These are phyloP conservation scores for Favolaschia claudopus DNA, from an alignment of 768 basidiomycete species.

Conservation along the genomic window DNA sequence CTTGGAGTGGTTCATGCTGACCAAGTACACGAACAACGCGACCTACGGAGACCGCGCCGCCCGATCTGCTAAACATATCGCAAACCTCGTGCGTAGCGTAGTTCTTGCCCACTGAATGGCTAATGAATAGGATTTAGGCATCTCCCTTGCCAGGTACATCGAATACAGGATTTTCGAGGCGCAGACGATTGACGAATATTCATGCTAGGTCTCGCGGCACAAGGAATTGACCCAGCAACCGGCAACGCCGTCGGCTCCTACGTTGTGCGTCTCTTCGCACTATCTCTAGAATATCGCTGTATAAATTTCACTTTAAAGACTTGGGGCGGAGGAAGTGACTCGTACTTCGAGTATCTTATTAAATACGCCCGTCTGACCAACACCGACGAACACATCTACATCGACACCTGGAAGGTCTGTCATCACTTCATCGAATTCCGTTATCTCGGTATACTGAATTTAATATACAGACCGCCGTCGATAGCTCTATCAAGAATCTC, in stretches of 20 bases:
- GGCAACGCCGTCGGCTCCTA: conserved; percentile 62
- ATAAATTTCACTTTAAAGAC: conserved; percentile 36
- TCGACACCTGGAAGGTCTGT: conserved; percentile 60
- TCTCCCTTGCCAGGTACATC: conserved; percentile 53
- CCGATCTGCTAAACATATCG: neutral
- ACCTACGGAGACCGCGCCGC: conserved; percentile 1
- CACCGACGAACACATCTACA: conserved; percentile 67
- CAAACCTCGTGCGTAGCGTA: conserved; percentile 1
- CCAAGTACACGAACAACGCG: neutral
- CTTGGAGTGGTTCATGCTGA: conserved; percentile 9
- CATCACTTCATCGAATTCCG: too few relatives aligned
- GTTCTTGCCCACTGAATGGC: too few relatives aligned
- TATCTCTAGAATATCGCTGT: neutral
- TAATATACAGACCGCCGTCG: conserved; percentile 63
- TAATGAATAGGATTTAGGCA: too few relatives aligned
- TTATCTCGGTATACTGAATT: too few relatives aligned
- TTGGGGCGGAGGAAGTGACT: conserved; percentile 80
- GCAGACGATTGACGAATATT: too few relatives aligned
- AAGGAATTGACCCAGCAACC: conserved; percentile 61
- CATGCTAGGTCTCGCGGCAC: conserved; percentile 61
- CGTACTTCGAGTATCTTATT: conserved; percentile 81
- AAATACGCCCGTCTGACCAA: conserved; percentile 75
- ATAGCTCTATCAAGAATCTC: conserved; percentile 72
- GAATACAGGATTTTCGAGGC: too few relatives aligned
- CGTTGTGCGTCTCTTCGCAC: conserved; percentile 47